Conservation (phyloP, 2,329 filamentous ascomycete species). For the Sarocladiaceae sp. region DNA sequence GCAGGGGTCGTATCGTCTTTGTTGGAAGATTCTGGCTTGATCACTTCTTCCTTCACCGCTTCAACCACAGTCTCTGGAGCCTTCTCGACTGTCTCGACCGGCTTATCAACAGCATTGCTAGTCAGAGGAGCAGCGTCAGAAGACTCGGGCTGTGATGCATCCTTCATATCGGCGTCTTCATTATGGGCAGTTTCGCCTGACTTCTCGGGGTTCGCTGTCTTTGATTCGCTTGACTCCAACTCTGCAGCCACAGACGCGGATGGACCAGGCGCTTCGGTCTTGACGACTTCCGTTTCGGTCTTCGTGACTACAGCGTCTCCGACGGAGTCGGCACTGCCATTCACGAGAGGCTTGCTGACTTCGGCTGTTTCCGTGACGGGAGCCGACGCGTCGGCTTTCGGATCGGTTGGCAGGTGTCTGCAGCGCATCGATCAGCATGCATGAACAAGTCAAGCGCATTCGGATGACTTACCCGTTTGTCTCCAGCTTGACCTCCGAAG, state of each 20-base stretch:
- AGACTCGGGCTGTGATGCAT: conserved; percentile 13
- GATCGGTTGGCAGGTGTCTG: background rate
- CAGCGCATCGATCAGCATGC: conserved; percentile 3
- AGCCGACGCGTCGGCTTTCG: background rate
- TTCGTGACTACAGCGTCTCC: background rate
- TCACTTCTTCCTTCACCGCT: conserved; percentile 16
- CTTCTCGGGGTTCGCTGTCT: background rate
- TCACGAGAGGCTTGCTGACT: conserved; percentile 10
- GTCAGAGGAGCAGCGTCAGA: conserved; percentile 6
- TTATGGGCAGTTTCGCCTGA: background rate
- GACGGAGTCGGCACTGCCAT: background rate
- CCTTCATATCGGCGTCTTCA: conserved; percentile 10
- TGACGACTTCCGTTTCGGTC: background rate
- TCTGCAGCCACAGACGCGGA: background rate
- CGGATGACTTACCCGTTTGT: conserved; percentile 10
- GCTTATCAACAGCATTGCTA: background rate
- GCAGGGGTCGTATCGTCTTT: conserved; percentile 11
- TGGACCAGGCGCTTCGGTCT: conserved; percentile 11
- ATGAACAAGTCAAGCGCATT: background rate
- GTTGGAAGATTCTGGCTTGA: conserved; percentile 11
- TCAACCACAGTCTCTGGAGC: background rate
- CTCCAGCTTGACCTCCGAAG: conserved; percentile 10
- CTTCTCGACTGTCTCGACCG: conserved; percentile 9
- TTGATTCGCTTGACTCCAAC: background rate
- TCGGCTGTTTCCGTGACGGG: background rate